Base-by-base conservation (phyloP, 208 protist species). In the Phytomonas sp. region DNA sequence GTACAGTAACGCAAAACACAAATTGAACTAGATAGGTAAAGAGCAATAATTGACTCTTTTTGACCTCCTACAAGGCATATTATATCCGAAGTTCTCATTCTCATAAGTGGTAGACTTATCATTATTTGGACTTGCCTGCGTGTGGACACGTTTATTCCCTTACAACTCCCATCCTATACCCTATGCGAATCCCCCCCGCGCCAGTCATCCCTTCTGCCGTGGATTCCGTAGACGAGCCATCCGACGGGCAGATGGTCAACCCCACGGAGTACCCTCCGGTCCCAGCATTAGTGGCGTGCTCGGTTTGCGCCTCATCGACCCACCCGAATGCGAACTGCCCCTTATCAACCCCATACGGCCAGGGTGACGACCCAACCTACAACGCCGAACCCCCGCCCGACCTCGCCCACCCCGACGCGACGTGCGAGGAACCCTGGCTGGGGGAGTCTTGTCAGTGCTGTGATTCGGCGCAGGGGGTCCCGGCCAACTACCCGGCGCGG, bases 381-480 rank as follows among this genome's bases (percentile, higher is more conserved):
- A 56, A 56, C 19, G 80, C 84, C 23, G 83, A 91, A 73, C 89
- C 75, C 65, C 82, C 78, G 52, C 64, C 64, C 29, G 72, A 67
- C 5, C 68, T 33, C n/a, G 49, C 67, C 29, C 74, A 77, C 29
- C 68, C 70, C 12, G 68, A 67, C 0, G 49, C 64, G 0, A 7
- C 67, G 37, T 29, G 61, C 33, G 66, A 80, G 3, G 64, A 69
- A 5, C 63, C 30, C 4, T 81, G 74, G 62, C 82, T 80, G 16
- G 45, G 45, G 7, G 45, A 19, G 45, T 56, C 45, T 26, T 23
- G 87, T 92, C 63, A 93, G 87, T 72, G 71, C 79, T 93, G 90
- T 70, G 90, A 87, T 23, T 93, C 90, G 19, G 85, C 83, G 30
- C 78, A 86, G n/a, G 87, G 93, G 74, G 72, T 87, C 29, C 81